These are phyloP conservation scores for Torulaspora gathmanii DNA, from an alignment of 805 yeast species.

Conservation along the genomic window DNA sequence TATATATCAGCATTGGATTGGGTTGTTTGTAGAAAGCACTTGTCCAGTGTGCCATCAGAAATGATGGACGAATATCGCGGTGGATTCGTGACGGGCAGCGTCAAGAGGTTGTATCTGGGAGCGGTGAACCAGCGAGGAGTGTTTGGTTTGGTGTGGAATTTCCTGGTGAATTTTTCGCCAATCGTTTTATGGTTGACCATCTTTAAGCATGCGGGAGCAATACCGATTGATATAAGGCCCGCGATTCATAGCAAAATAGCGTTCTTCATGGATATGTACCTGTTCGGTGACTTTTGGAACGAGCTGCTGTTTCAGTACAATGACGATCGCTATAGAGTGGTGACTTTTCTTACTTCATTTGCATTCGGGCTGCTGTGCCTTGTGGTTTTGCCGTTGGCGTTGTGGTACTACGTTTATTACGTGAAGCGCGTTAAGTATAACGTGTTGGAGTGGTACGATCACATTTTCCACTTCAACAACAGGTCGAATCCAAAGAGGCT, in stretches of 20 bases:
- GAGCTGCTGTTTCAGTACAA: constrained; percentile 25
- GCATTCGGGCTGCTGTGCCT: constrained; percentile 16
- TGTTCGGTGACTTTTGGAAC: constrained; percentile 33
- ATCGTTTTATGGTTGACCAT: constrained; percentile 51
- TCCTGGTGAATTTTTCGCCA: constrained; percentile 47
- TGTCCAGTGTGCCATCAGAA: neutral
- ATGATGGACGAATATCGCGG: neutral
- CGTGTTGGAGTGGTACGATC: constrained; percentile 26
- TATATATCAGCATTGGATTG: no score
- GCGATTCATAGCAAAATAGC: constrained; percentile 47
- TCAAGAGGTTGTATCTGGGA: constrained; percentile 21
- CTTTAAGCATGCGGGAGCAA: constrained; percentile 55
- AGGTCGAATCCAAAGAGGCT: constrained; percentile 19
- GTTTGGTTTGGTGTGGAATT: constrained; percentile 41
- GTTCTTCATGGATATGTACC: constrained; percentile 31
- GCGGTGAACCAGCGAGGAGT: constrained; percentile 38
- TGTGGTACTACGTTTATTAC: constrained; percentile 31
- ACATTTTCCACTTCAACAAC: constrained; percentile 20
- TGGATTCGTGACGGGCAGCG: constrained; percentile 3
- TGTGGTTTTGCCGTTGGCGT: constrained; percentile 20
- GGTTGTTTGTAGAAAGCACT: neutral
- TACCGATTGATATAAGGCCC: constrained; percentile 54
- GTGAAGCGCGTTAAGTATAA: constrained; percentile 19
- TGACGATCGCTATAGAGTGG: constrained; percentile 7
- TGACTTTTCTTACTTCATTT: constrained; percentile 15